Evolutionary conservation across 257 asterid genomes (phyloP).

Genomic region (Mentha longifolia): DNA sequence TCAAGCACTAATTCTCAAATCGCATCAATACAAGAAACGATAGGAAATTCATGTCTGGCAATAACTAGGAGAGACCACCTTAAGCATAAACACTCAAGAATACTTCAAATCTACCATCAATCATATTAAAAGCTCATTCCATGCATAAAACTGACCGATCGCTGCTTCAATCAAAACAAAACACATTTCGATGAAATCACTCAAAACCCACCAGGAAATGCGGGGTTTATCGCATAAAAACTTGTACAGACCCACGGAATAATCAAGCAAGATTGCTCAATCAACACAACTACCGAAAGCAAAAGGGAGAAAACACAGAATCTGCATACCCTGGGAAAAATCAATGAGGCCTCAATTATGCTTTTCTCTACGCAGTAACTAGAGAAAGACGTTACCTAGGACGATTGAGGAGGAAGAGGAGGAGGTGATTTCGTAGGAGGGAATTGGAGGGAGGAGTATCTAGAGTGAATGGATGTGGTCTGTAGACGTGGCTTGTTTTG

Average conservation of each 20-base stretch:
- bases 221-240: background rate
- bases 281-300: background rate
- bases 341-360: background rate
- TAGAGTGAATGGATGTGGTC: too few species aligned
- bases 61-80: background rate
- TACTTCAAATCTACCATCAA: background rate
- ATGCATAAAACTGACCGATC: background rate
- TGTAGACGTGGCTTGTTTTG: too few species aligned
- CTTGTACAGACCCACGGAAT: too few species aligned
- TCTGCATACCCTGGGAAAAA: background rate
- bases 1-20: conserved; percentile 12
- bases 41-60: background rate
- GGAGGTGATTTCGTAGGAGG: conserved; percentile 24
- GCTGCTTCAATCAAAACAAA: background rate
- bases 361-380: background rate
- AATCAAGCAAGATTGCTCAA: conserved; percentile 15
- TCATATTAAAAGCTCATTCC: background rate
- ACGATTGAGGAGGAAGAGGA: background rate
- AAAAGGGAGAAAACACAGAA: background rate
- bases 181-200: conserved; percentile 10
- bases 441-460: too few species aligned
- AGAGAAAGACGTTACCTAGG: background rate
- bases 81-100: background rate
- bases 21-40: background rate
- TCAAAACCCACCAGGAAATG: conserved; percentile 28